Conservation (phyloP, 2,329 filamentous ascomycete genomes). For the Onygena corvina region DNA sequence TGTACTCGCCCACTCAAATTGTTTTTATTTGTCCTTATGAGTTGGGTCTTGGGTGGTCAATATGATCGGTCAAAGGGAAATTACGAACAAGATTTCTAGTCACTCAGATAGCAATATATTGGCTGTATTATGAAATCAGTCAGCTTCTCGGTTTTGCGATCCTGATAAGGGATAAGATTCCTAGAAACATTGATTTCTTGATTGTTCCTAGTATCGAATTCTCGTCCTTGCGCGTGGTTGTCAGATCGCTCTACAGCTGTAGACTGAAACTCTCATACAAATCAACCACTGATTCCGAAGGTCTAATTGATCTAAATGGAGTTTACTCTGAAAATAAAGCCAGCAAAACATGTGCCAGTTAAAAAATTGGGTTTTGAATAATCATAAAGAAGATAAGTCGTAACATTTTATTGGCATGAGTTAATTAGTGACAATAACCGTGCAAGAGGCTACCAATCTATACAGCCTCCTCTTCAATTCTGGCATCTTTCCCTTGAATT, state of each 20-base stretch:
- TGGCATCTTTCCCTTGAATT: constrained; percentile 44
- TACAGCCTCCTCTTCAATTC: constrained; percentile 44
- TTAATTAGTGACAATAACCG: not conserved
- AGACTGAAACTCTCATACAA: no score
- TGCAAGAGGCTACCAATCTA: constrained; percentile 19
- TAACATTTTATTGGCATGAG: constrained; percentile 1
- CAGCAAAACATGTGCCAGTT: no score
- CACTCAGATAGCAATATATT: constrained; percentile 1
- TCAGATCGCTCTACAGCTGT: no score
- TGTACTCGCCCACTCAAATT: not conserved
- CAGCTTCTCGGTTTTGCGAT: not conserved
- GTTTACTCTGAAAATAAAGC: no score
- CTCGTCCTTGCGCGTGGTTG: no score
- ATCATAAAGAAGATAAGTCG: not conserved
- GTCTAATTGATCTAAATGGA: no score
- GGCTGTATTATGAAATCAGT: constrained; percentile 1
- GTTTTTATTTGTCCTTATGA: not conserved
- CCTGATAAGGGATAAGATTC: not conserved
- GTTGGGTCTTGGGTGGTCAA: not conserved
- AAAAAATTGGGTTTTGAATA: not conserved
- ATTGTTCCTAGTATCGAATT: no score
- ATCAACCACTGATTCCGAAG: no score
- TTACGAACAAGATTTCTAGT: not conserved
- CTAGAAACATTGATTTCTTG: no score
- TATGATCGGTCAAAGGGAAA: not conserved